A percentile compares a stretch with the other conserved stretches of the same genome.
phyloP scores from a whole-genome alignment of 306 rosid genomes.

The Fragaria nilgerrensis region DNA sequence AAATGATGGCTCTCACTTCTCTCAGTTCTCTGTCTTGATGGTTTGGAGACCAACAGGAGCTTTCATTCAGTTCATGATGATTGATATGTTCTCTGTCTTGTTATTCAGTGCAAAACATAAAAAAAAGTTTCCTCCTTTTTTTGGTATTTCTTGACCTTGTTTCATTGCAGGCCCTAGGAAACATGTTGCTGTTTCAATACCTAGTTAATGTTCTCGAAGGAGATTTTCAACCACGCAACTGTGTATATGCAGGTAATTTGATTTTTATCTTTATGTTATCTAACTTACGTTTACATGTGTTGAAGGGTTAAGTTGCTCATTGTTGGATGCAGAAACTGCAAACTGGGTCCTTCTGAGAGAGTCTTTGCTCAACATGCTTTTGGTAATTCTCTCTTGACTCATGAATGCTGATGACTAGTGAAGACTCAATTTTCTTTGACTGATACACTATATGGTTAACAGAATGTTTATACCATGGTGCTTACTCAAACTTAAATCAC shows the following conservation, averaged over 20 bases:
- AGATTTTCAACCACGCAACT: slow-evolving; percentile 67
- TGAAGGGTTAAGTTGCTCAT: slow-evolving; percentile 27
- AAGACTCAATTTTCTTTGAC: slow-evolving; percentile 21
- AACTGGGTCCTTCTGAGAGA: slow-evolving; percentile 75
- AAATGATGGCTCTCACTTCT: background rate
- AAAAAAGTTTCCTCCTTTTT: background rate
- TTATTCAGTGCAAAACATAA: background rate
- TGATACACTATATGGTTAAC: background rate
- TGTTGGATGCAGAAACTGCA: slow-evolving; percentile 52
- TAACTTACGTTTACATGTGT: slow-evolving; percentile 1
- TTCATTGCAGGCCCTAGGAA: slow-evolving; percentile 57
- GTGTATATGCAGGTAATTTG: slow-evolving; percentile 46
- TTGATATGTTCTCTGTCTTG: background rate
- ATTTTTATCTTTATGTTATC: slow-evolving; percentile 16
- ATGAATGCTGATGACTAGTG: slow-evolving; percentile 17
- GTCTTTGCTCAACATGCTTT: slow-evolving; percentile 65
- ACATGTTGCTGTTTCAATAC: slow-evolving; percentile 72
- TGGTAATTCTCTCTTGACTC: slow-evolving; percentile 50
- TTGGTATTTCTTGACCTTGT: slow-evolving; percentile 23
- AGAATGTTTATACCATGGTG: background rate
- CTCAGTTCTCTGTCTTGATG: background rate
- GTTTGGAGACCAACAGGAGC: background rate
- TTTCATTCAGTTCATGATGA: background rate
- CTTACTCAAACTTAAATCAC: slow-evolving; percentile 12
- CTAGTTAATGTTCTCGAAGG: slow-evolving; percentile 65